Base-by-base conservation (phyloP, 441 rosid genomes). In the Gossypium gossypioides region DNA sequence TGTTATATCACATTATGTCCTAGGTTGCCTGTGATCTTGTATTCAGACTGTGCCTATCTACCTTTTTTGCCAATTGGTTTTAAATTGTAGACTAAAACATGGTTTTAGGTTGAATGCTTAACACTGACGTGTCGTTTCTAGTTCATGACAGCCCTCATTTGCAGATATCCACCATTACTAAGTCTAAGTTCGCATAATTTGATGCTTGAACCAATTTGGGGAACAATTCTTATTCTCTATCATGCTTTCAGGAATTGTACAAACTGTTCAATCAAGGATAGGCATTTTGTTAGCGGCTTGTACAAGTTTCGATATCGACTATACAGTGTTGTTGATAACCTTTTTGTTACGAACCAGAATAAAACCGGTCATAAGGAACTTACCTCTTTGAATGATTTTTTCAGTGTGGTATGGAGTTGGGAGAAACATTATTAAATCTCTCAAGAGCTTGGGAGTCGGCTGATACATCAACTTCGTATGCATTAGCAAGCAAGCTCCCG, bases 401-500 rank as follows among this genome's bases (percentile, higher is more conserved):
- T 75, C 74, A 89, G 95, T 85, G 90, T 65, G 97, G 98, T 54
- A 80, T 75, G 83, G 96, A 87, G 81, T 84, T 93, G 52, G 98
- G 98, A 63, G 86, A 89, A 46, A 74, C 83, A 15, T 75, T 93
- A 72, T 75, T 91, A 73, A 88, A 89, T 77, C 84, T 91, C 54
- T 81, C 96, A 40, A 88, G 84, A 75, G 94, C 98, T 24, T 91
- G 95, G 98, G 96, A 91, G 73, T 72, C 6, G 32, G 92, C 86
- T 12, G 98, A 93, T 55, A 70, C 92, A 52, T 85, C 89, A 42
- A 83, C 96, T 79, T 88, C 96, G 68, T 61, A 60, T 74, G 74
- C 73, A 73, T 85, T 93, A 75, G 88, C 81, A 0, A 74, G 82
- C 75, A 88, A 86, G 78, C 85, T 93, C 29, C 95, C 93, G 9